These are phyloP conservation scores for Hypoxylon fragiforme DNA, from an alignment of 495 filamentous ascomycete genomes.

Conservation along the genomic window DNA sequence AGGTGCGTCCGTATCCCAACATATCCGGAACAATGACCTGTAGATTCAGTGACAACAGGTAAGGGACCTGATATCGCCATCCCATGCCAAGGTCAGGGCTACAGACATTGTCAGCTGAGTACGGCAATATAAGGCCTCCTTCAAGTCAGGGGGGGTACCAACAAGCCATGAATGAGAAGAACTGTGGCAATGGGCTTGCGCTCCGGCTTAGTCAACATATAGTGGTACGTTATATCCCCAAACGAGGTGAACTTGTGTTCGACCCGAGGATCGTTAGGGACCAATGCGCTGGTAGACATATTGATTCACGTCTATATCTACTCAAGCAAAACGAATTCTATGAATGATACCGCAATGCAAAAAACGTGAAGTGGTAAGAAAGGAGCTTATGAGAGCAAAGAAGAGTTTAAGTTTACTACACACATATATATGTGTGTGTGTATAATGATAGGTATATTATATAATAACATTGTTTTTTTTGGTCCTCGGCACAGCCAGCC, in stretches of 20 bases:
- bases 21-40: conserved; percentile 78
- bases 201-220: conserved; percentile 65
- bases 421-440: too few species aligned
- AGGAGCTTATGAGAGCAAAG: too few species aligned
- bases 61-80: conserved; percentile 84
- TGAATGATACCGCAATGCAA: not conserved
- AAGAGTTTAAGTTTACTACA: too few species aligned
- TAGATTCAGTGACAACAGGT: conserved; percentile 67
- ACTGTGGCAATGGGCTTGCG: conserved; percentile 61
- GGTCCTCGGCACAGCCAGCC: too few species aligned
- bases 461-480: too few species aligned
- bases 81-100: conserved; percentile 67
- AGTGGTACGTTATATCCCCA: conserved; percentile 69
- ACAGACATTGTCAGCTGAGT: conserved; percentile 43
- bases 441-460: too few species aligned
- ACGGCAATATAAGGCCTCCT: not conserved
- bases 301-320: conserved; percentile 1
- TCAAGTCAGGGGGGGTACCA: conserved; percentile 9
- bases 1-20: conserved; percentile 79
- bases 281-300: conserved; percentile 63
- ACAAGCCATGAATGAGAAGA: conserved; percentile 65
- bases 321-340: too few species aligned
- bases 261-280: conserved; percentile 65
- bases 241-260: conserved; percentile 61
- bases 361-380: not conserved